Conservation (phyloP, 2,329 filamentous ascomycete species). For the Ascochyta viciae-villosae region DNA sequence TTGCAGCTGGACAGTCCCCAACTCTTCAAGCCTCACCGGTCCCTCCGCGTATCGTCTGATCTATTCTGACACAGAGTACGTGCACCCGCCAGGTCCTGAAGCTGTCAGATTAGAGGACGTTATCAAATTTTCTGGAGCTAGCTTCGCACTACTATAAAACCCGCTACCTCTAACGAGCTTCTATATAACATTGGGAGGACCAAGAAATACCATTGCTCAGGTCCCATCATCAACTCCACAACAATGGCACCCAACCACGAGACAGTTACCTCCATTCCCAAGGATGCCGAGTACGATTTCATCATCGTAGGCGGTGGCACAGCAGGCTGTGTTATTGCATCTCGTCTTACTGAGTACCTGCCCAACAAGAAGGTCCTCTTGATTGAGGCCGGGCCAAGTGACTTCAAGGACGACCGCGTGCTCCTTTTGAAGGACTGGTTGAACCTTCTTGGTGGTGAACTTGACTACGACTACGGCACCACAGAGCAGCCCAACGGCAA, state of each 20-base stretch:
- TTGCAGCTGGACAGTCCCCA: constrained; percentile 31
- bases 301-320: constrained; percentile 86
- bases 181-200: constrained; percentile 14
- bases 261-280: constrained; percentile 68
- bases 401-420: constrained; percentile 87
- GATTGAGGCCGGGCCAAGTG: constrained; percentile 88
- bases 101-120: constrained; percentile 14
- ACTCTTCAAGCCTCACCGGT: constrained; percentile 22
- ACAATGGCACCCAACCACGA: constrained; percentile 54
- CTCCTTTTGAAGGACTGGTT: constrained; percentile 89
- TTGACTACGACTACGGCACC: constrained; percentile 91
- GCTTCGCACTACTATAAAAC: constrained; percentile 15
- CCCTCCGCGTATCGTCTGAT: constrained; percentile 14
- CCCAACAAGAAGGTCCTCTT: constrained; percentile 81
- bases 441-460: constrained; percentile 78
- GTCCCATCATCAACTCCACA: constrained; percentile 2
- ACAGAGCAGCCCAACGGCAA: constrained; percentile 91
- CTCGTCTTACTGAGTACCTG: constrained; percentile 80
- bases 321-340: constrained; percentile 83
- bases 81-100: constrained; percentile 9
- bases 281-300: constrained; percentile 76
- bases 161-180: not conserved
- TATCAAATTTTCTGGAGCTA: constrained; percentile 18
- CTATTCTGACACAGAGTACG: constrained; percentile 7
- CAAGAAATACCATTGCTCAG: not conserved